Evolutionary conservation across 2,329 filamentous ascomycete species (phyloP), one percentile per base, ranked within the genome.

Genomic region (Aspergillus quadrilineatus): DNA sequence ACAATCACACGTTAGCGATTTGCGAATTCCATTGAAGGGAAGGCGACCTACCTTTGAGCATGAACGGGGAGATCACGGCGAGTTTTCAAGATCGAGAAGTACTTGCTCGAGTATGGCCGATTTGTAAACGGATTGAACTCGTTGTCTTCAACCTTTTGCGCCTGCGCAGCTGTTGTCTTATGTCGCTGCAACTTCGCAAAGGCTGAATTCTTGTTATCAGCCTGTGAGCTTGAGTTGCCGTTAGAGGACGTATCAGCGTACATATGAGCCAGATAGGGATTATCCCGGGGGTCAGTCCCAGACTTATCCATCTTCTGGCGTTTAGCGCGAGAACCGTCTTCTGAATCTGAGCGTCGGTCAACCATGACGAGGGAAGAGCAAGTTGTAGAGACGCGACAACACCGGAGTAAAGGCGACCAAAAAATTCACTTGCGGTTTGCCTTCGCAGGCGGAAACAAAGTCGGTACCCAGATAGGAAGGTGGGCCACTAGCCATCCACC

Each of bases 231-330:
- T 29, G 63, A 58, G 52, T 48, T 59, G 67, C 69, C 68, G 63
- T 73, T 67, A 56, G 64, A 61, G 63, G 74, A 64, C 74, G 78
- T 71, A 60, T 82, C 77, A 61, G 87, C 82, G 75, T 93, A 86
- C 85, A 89, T 89, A 76, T 99, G 94, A 55, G 92, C 90, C 60
- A 99, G 85, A 79, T 99, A 97, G 1, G 90, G 90, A 73, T 97
- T 97, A 71, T 83, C 69, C 57, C 77, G 76, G 53, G 83, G 82
- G 69, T 85, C 81, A 61, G 73, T 76, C 59, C 76, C 75, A 64
- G 72, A 63, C 65, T 67, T 70, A 49, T 75, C 70, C 62, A 79
- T 80, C 70, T 84, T 84, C 67, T 81, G 78, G 59, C 80, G 80
- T 75, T 82, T 87, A 64, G 74, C 73, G 65, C 80, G 77, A 61